Evolutionary conservation across 2,329 filamentous ascomycete genomes (phyloP).

Genomic region (Berkeleyomyces rouxiae): DNA sequence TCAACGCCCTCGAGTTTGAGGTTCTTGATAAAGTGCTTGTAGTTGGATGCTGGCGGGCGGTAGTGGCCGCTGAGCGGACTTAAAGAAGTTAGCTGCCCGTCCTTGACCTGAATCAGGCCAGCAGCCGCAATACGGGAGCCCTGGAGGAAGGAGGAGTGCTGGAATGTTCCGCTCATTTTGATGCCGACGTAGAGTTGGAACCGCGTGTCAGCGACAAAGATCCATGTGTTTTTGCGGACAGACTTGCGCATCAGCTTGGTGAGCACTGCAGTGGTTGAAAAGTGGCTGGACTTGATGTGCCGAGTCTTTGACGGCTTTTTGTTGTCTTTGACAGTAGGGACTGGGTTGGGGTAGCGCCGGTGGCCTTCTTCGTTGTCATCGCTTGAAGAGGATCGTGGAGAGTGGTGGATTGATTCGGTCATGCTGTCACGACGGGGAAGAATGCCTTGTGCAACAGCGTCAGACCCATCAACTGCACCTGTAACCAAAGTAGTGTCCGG

Average conservation of each 20-base stretch:
- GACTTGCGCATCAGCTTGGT: conserved; percentile 65
- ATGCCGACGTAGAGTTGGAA: conserved; percentile 81
- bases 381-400: conserved; percentile 9
- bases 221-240: conserved; percentile 80
- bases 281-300: conserved; percentile 29
- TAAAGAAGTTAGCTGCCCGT: conserved; percentile 58
- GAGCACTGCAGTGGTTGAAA: conserved; percentile 56
- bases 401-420: conserved; percentile 20
- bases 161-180: conserved; percentile 75
- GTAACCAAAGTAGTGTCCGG: conserved; percentile 17
- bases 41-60: conserved; percentile 66
- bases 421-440: conserved; percentile 15
- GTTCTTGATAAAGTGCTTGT: conserved; percentile 61
- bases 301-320: conserved; percentile 5
- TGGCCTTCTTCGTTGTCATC: conserved; percentile 35
- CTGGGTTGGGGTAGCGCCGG: conserved; percentile 6
- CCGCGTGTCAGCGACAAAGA: conserved; percentile 75
- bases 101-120: conserved; percentile 69
- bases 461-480: not conserved
- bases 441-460: conserved; percentile 3
- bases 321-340: conserved; percentile 2
- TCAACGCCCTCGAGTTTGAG: conserved; percentile 61
- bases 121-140: conserved; percentile 68
- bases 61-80: conserved; percentile 68
- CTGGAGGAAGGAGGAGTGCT: conserved; percentile 79